phyloP scores from a whole-genome alignment of 2,329 filamentous ascomycete species.

The Penicillium sp. region DNA sequence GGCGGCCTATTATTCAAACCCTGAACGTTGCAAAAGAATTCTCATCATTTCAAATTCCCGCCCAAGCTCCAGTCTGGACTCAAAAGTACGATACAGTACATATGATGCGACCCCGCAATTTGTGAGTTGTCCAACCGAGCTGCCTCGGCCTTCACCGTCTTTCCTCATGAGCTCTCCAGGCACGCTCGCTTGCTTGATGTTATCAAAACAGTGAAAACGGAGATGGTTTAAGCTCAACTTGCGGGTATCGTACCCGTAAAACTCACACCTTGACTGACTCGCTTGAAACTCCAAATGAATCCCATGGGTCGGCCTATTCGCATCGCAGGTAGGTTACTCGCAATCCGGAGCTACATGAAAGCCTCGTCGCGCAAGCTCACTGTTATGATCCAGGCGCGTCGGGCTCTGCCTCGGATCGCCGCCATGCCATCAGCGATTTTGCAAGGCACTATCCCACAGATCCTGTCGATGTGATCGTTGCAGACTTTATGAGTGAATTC shows the following conservation, averaged over 20 bases:
- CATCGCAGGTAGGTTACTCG: slow-evolving; percentile 15
- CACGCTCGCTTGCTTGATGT: too few species aligned
- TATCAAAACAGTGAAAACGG: too few species aligned
- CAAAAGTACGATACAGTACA: not conserved
- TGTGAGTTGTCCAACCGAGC: slow-evolving; percentile 7
- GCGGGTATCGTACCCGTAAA: too few species aligned
- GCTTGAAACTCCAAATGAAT: slow-evolving; percentile 6
- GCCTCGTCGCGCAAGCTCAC: not conserved
- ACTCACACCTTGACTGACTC: too few species aligned
- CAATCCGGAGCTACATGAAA: not conserved
- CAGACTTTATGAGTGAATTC: slow-evolving; percentile 46
- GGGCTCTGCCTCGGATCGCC: slow-evolving; percentile 42
- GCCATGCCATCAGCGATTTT: slow-evolving; percentile 41
- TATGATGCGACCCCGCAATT: slow-evolving; percentile 12
- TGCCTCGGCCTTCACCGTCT: slow-evolving; percentile 9
- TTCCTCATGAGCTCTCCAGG: not conserved
- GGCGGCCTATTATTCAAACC: too few species aligned
- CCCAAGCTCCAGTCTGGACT: not conserved
- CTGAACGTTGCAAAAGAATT: too few species aligned
- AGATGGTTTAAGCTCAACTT: too few species aligned
- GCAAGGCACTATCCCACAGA: slow-evolving; percentile 35
- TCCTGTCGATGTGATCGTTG: slow-evolving; percentile 43
- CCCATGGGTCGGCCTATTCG: slow-evolving; percentile 18
- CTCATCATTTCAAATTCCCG: too few species aligned
- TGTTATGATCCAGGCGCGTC: slow-evolving; percentile 30